Evolutionary conservation across 2,329 filamentous ascomycete species (phyloP).

Genomic region (Ilyonectria mors-panacis): DNA sequence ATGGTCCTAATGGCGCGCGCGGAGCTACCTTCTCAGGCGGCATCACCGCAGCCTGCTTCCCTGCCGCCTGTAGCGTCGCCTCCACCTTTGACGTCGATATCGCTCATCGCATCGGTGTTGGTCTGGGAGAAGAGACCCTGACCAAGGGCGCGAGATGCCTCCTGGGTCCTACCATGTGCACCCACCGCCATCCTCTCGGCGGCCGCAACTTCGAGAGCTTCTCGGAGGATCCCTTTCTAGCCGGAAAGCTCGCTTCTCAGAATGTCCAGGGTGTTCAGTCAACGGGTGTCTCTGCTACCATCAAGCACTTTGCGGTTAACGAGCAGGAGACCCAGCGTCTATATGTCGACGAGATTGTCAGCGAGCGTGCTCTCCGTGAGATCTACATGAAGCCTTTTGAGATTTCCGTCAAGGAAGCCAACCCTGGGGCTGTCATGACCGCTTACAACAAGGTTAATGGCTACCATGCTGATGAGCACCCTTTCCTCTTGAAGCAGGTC

Average conservation of each 20-base stretch:
- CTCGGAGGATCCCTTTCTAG: conserved; percentile 50
- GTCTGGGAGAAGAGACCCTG: conserved; percentile 66
- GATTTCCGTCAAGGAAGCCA: conserved; percentile 52
- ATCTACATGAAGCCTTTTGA: conserved; percentile 55
- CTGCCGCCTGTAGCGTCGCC: conserved; percentile 57
- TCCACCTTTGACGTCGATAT: conserved; percentile 74
- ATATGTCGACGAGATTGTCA: conserved; percentile 27
- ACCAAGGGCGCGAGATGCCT: conserved; percentile 78
- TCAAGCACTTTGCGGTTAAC: conserved; percentile 59
- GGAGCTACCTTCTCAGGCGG: conserved; percentile 1
- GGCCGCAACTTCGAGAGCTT: conserved; percentile 57
- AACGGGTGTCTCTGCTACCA: conserved; percentile 49
- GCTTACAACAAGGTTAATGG: conserved; percentile 57
- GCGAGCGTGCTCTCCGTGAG: conserved; percentile 33
- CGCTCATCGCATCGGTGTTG: conserved; percentile 66
- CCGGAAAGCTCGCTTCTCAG: conserved; percentile 51
- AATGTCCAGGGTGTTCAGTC: conserved; percentile 54
- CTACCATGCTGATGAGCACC: conserved; percentile 42
- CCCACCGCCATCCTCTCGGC: conserved; percentile 56
- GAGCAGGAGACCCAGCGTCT: conserved; percentile 45
- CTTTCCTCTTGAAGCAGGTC: conserved; percentile 42
- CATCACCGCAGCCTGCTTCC: conserved; percentile 21
- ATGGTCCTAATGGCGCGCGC: conserved; percentile 21
- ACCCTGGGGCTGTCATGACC: conserved; percentile 53
- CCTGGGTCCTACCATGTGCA: conserved; percentile 52